These are phyloP conservation scores for Stephanodiscus triporus DNA, from an alignment of 108 stramenopile species.

Conservation along the genomic window DNA sequence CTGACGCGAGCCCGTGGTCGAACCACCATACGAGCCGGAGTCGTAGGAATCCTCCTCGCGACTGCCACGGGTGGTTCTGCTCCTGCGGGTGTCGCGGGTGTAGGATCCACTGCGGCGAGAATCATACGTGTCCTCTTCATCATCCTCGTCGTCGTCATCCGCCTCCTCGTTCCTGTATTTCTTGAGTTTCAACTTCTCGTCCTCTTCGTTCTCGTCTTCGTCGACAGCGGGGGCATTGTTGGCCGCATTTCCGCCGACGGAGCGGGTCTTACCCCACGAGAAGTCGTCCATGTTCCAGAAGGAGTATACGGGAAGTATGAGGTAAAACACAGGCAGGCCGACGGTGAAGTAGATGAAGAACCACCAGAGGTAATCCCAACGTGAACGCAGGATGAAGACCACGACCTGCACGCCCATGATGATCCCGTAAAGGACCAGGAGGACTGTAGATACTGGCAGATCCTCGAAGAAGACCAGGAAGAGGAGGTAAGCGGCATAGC, in stretches of 20 bases:
- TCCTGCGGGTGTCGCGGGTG: slow-evolving; percentile 4
- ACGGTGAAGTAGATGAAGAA: slow-evolving; percentile 50
- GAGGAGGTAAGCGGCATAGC: slow-evolving; percentile 35
- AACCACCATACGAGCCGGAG: too few relatives aligned
- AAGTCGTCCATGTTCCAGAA: slow-evolving; percentile 61
- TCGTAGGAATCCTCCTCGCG: not conserved
- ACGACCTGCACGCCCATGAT: slow-evolving; percentile 45
- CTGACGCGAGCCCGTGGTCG: too few relatives aligned
- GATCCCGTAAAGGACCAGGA: slow-evolving; percentile 41
- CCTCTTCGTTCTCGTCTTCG: slow-evolving; percentile 18
- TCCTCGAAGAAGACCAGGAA: slow-evolving; percentile 30
- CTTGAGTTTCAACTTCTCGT: not conserved
- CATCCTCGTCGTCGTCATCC: not conserved
- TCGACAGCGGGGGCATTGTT: not conserved
- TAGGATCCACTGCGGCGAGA: slow-evolving; percentile 3
- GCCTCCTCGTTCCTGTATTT: not conserved
- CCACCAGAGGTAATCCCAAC: slow-evolving; percentile 51
- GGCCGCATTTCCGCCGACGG: slow-evolving; percentile 19
- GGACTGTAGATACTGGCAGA: slow-evolving; percentile 35
- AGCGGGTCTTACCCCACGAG: slow-evolving; percentile 56
- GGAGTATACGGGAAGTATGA: slow-evolving; percentile 50
- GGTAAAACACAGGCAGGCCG: slow-evolving; percentile 52
- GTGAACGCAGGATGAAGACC: slow-evolving; percentile 40
- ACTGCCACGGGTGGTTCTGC: not conserved
- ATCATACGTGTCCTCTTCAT: slow-evolving; percentile 10